Evolutionary conservation across 768 basidiomycete species (phyloP).

Genomic region (Russula compacta): DNA sequence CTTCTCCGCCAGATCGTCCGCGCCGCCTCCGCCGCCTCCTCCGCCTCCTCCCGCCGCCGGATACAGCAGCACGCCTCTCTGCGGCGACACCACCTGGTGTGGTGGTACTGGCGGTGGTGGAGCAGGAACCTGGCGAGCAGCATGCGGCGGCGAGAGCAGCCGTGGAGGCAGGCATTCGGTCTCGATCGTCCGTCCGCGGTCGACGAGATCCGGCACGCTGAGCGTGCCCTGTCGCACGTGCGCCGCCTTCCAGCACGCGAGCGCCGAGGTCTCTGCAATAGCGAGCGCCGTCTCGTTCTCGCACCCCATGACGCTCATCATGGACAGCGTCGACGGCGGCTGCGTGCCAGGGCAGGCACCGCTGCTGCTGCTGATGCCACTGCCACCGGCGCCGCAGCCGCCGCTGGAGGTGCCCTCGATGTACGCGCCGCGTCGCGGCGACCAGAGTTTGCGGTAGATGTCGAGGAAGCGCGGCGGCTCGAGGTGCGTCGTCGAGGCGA

Average conservation of each 20-base stretch:
- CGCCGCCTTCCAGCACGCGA: slow-evolving; percentile 56
- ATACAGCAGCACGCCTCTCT: neutral
- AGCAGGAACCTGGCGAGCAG: too few relatives aligned
- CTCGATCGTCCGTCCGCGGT: slow-evolving; percentile 45
- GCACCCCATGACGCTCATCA: slow-evolving; percentile 82
- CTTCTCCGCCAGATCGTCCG: slow-evolving; percentile 25
- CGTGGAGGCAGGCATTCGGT: slow-evolving; percentile 24
- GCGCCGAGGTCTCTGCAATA: slow-evolving; percentile 59
- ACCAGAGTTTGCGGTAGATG: slow-evolving; percentile 50
- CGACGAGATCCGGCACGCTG: slow-evolving; percentile 52
- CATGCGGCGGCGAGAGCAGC: too few relatives aligned
- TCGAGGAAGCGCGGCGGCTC: slow-evolving; percentile 46
- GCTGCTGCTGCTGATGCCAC: too few relatives aligned
- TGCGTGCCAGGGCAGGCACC: too few relatives aligned
- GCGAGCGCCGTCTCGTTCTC: slow-evolving; percentile 73
- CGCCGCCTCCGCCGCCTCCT: neutral
- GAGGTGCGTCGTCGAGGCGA: slow-evolving; percentile 66
- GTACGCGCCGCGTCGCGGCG: slow-evolving; percentile 33
- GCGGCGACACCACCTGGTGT: too few relatives aligned
- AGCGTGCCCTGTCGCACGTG: slow-evolving; percentile 36
- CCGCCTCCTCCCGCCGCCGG: neutral
- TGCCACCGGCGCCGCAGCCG: neutral
- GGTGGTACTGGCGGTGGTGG: too few relatives aligned
- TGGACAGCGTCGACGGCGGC: slow-evolving; percentile 39
- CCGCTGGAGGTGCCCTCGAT: slow-evolving; percentile 21